These are phyloP conservation scores for Candida tibetensis DNA, from an alignment of 805 yeast species.

Conservation along the genomic window DNA sequence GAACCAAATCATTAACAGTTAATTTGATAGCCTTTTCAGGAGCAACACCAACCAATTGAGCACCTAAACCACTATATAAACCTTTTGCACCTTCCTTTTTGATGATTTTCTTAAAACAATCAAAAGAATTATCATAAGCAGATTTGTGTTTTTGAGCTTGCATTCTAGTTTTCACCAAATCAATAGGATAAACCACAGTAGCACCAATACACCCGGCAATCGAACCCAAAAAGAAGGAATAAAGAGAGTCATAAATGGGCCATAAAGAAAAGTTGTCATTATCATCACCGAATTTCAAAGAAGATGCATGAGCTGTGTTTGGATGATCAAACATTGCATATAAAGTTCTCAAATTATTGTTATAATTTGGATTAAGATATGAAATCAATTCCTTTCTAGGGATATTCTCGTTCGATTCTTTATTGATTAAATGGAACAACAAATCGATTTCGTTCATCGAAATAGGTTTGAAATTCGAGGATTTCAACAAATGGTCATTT, in stretches of 20 bases:
- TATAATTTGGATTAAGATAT: constrained; percentile 56
- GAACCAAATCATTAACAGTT: constrained; percentile 86
- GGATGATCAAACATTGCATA: constrained; percentile 42
- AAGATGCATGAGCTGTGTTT: constrained; percentile 32
- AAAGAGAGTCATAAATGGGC: constrained; percentile 66
- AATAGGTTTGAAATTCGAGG: constrained; percentile 42
- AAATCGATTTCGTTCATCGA: constrained; percentile 39
- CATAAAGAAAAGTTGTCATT: constrained; percentile 43
- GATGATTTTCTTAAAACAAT: constrained; percentile 79
- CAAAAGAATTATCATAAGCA: constrained; percentile 74
- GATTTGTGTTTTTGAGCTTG: constrained; percentile 83
- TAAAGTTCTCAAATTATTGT: constrained; percentile 34
- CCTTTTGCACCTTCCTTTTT: constrained; percentile 79
- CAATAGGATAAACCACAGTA: constrained; percentile 96
- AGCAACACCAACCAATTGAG: constrained; percentile 95
- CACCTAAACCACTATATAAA: constrained; percentile 87
- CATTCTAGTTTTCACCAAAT: constrained; percentile 93
- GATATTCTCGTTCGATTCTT: constrained; percentile 34
- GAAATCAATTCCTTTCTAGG: constrained; percentile 42
- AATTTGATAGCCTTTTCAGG: constrained; percentile 97
- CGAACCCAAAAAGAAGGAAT: constrained; percentile 87
- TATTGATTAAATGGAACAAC: constrained; percentile 39
- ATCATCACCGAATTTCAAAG: constrained; percentile 12
- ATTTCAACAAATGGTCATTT: constrained; percentile 42
- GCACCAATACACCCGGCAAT: constrained; percentile 98